Percentiles rank a stretch among this genome's conserved stretches.
These are phyloP conservation scores for Apiotrichum porosum DNA, from an alignment of 1,284 basidiomycete genomes.

Conservation along the genomic window DNA sequence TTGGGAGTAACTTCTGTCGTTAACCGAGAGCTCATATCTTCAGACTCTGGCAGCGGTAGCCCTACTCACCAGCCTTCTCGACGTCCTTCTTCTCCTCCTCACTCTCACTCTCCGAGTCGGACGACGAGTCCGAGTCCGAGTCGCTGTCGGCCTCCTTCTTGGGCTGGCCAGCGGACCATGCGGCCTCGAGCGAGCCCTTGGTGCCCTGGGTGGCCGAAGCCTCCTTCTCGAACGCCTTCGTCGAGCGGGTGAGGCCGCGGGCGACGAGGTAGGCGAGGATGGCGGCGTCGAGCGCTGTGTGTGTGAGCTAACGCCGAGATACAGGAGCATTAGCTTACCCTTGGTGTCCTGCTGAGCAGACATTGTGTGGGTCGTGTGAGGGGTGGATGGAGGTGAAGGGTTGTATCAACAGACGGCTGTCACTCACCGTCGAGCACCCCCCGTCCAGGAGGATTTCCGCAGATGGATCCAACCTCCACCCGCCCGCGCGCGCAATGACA, in stretches of 20 bases:
- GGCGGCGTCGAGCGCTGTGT: constrained; percentile 43
- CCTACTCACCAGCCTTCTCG: constrained; percentile 5
- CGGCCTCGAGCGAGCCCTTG: constrained; percentile 24
- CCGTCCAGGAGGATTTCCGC: no score
- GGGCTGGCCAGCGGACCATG: constrained; percentile 23
- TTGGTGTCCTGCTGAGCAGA: constrained; percentile 6
- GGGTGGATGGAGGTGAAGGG: no score
- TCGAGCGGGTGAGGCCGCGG: constrained; percentile 40
- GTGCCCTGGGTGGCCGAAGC: constrained; percentile 21
- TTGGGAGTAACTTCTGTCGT: no score
- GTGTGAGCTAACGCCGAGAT: neutral
- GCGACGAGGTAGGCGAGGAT: constrained; percentile 45
- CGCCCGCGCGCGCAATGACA: no score
- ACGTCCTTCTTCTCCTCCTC: constrained; percentile 9
- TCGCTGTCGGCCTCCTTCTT: constrained; percentile 12
- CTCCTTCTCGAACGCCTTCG: constrained; percentile 48
- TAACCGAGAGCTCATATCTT: no score
- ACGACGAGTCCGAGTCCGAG: constrained; percentile 22
- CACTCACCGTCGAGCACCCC: no score
- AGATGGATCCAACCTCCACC: no score
- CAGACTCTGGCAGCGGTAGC: no score
- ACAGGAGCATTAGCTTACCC: constrained; percentile 6
- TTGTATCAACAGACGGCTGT: no score
- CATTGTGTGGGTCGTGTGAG: no score
- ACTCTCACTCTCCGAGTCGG: constrained; percentile 18